phyloP scores from a whole-genome alignment of 805 yeast species.

The Lachancea dasiensis region DNA sequence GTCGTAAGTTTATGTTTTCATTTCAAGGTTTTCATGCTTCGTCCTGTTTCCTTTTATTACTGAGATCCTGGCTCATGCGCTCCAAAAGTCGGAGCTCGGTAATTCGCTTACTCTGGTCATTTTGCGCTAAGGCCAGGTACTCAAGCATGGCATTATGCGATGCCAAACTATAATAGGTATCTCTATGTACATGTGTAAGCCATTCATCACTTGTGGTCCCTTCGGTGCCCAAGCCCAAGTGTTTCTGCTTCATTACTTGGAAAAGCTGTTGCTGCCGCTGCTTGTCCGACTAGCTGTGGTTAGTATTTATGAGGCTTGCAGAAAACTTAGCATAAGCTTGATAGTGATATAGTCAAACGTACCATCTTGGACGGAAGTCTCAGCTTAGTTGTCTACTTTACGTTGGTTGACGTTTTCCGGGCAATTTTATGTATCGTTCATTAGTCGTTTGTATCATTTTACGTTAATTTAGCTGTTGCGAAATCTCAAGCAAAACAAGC shows the following conservation, averaged over 20 bases:
- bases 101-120: slow-evolving; percentile 18
- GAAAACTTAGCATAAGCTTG: no score
- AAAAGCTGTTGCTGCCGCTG: slow-evolving; percentile 53
- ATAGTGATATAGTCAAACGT: not conserved
- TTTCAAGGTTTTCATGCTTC: not conserved
- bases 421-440: no score
- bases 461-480: no score
- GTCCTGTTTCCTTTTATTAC: slow-evolving; percentile 3
- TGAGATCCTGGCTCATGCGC: slow-evolving; percentile 19
- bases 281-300: slow-evolving; percentile 49
- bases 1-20: not conserved
- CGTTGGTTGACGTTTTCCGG: no score
- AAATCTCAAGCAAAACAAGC: no score
- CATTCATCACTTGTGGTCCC: slow-evolving; percentile 68
- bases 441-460: no score
- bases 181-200: slow-evolving; percentile 42
- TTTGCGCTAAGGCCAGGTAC: slow-evolving; percentile 26
- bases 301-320: not conserved
- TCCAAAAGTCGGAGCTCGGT: slow-evolving; percentile 24
- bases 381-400: no score
- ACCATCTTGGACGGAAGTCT: no score
- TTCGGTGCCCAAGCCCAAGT: slow-evolving; percentile 71
- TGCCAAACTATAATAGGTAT: slow-evolving; percentile 25
- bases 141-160: slow-evolving; percentile 29
- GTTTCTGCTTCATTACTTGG: slow-evolving; percentile 51